phyloP scores from a whole-genome alignment of 2,329 filamentous ascomycete species.

The Helicocarpus griseus region DNA sequence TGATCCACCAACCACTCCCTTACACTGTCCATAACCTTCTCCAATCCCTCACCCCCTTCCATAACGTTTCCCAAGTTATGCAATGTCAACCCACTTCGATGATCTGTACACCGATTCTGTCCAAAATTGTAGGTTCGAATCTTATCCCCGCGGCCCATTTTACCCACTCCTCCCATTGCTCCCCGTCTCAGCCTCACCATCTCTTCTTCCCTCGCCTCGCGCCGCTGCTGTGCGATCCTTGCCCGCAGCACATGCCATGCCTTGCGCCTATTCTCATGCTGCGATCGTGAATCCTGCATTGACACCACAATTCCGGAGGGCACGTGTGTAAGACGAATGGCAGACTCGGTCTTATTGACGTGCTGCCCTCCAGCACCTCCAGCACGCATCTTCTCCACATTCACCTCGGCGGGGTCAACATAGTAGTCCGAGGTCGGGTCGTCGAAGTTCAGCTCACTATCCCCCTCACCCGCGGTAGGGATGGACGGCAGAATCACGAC shows the following conservation, averaged over 20 bases:
- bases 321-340: slow-evolving; percentile 81
- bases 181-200: slow-evolving; percentile 64
- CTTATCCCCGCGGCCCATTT: slow-evolving; percentile 86
- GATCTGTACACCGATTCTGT: slow-evolving; percentile 78
- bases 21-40: slow-evolving; percentile 68
- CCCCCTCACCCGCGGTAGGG: slow-evolving; percentile 41
- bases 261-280: slow-evolving; percentile 76
- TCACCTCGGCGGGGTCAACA: slow-evolving; percentile 73
- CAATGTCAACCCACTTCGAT: slow-evolving; percentile 68
- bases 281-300: slow-evolving; percentile 88
- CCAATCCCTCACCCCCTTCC: slow-evolving; percentile 61
- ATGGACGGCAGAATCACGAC: slow-evolving; percentile 88
- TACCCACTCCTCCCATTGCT: slow-evolving; percentile 64
- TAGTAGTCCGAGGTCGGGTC: slow-evolving; percentile 89
- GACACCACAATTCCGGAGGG: slow-evolving; percentile 79
- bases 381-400: slow-evolving; percentile 80
- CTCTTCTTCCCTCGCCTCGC: slow-evolving; percentile 77
- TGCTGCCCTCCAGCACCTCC: slow-evolving; percentile 91
- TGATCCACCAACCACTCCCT: slow-evolving; percentile 63
- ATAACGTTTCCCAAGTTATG: slow-evolving; percentile 76
- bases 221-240: slow-evolving; percentile 65
- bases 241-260: slow-evolving; percentile 81
- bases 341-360: slow-evolving; percentile 96
- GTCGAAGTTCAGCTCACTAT: slow-evolving; percentile 54
- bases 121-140: slow-evolving; percentile 81